A percentile compares a stretch with the other conserved stretches of the same genome.
These are phyloP conservation scores for Penicillium lividum DNA, from an alignment of 495 filamentous ascomycete genomes.

Conservation along the genomic window DNA sequence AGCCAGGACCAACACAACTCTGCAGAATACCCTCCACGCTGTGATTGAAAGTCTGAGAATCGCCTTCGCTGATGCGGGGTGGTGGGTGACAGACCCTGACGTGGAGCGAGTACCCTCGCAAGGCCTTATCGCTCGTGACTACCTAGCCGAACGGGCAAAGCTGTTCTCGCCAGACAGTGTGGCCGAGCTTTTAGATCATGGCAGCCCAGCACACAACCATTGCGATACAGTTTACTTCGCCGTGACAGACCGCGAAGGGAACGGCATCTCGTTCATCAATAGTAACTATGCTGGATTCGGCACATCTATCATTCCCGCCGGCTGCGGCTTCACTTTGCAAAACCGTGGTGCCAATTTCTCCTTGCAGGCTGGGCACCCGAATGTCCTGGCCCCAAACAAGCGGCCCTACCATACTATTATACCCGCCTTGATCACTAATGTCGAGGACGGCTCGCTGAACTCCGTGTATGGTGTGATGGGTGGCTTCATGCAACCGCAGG, in stretches of 20 bases:
- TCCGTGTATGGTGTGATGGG: conserved; percentile 95
- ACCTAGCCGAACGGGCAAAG: conserved; percentile 68
- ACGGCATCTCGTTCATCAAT: conserved; percentile 96
- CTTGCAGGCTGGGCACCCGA: conserved; percentile 68
- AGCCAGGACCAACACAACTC: conserved; percentile 70
- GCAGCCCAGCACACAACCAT: conserved; percentile 67
- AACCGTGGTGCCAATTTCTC: conserved; percentile 89
- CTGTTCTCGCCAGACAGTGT: conserved; percentile 64
- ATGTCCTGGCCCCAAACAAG: conserved; percentile 77
- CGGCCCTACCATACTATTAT: conserved; percentile 98
- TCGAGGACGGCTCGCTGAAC: conserved; percentile 69
- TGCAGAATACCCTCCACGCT: conserved; percentile 76
- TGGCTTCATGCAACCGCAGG: conserved; percentile 98
- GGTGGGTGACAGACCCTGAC: conserved; percentile 87
- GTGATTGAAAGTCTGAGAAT: conserved; percentile 89
- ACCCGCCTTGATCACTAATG: conserved; percentile 82
- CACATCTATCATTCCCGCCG: conserved; percentile 76
- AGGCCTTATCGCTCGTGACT: conserved; percentile 58
- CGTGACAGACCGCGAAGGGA: conserved; percentile 75
- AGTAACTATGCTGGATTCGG: conserved; percentile 93
- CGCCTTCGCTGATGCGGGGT: conserved; percentile 85
- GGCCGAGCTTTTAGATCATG: conserved; percentile 59
- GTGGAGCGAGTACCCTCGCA: conserved; percentile 63
- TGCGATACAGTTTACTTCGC: conserved; percentile 95
- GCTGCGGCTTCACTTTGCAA: conserved; percentile 89